These are phyloP conservation scores for Ceratobasidium sp. DNA, from an alignment of 1,284 basidiomycete genomes.

Conservation along the genomic window DNA sequence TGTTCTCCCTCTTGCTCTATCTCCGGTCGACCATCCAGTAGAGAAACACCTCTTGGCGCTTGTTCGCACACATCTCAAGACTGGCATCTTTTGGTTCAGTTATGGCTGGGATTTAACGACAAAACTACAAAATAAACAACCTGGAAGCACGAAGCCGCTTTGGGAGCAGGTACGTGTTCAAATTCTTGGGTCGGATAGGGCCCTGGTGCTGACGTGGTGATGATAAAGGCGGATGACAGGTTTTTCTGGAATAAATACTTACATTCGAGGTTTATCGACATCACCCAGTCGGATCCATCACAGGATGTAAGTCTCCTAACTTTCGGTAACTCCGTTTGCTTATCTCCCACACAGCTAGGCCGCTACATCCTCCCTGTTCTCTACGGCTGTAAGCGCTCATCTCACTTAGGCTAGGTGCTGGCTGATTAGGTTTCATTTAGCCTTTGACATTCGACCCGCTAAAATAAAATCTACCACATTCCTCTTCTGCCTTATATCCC, in stretches of 20 bases:
- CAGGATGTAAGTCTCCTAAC: constrained; percentile 65
- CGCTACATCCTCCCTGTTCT: constrained; percentile 91
- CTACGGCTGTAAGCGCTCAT: constrained; percentile 79
- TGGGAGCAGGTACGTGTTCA: constrained; percentile 73
- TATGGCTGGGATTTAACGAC: constrained; percentile 93
- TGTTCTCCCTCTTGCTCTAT: constrained; percentile 81
- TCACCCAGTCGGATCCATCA: constrained; percentile 59
- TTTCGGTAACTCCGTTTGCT: constrained; percentile 24
- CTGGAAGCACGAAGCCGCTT: constrained; percentile 61
- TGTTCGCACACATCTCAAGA: constrained; percentile 84
- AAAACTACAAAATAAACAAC: constrained; percentile 84
- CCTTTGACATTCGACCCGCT: constrained; percentile 86
- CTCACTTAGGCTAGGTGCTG: background rate
- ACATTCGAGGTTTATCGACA: constrained; percentile 77
- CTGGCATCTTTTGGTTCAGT: constrained; percentile 88
- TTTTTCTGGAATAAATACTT: constrained; percentile 98
- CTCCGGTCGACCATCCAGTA: constrained; percentile 76
- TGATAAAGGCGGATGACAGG: constrained; percentile 88
- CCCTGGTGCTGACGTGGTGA: constrained; percentile 41
- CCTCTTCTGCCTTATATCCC: constrained; percentile 83
- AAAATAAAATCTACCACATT: constrained; percentile 83
- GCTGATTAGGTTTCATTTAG: constrained; percentile 56
- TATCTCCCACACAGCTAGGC: constrained; percentile 65
- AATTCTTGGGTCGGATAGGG: constrained; percentile 31
- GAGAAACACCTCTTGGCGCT: constrained; percentile 90